phyloP scores from a whole-genome alignment of 805 yeast genomes.

The Torulaspora gathmanii region DNA sequence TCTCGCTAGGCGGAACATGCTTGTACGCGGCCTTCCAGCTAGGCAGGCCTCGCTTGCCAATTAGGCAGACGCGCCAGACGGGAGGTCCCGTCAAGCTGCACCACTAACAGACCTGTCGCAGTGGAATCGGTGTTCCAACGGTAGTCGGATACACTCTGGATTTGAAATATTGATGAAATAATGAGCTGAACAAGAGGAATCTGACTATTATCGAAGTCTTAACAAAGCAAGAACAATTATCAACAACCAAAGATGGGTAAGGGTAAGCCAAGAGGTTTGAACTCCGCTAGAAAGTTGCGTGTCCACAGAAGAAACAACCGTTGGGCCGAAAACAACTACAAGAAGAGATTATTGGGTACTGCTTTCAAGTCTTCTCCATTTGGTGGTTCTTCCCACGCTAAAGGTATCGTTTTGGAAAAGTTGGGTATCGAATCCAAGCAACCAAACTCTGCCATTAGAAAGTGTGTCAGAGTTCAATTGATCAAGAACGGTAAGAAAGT shows the following conservation, averaged over 20 bases:
- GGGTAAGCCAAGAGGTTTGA: conserved; percentile 99
- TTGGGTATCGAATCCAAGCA: conserved; percentile 99
- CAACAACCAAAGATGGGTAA: conserved; percentile 75
- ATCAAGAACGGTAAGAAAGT: conserved; percentile 99
- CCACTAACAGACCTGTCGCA: background rate
- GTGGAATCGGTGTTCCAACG: background rate
- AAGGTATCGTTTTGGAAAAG: conserved; percentile 99
- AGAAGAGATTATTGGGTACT: conserved; percentile 98
- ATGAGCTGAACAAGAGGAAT: background rate
- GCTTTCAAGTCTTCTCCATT: conserved; percentile 99
- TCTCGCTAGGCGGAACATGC: background rate
- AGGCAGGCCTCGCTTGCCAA: background rate
- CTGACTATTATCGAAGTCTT: background rate
- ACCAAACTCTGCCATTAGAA: conserved; percentile 99
- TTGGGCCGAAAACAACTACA: conserved; percentile 99
- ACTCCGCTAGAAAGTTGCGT: conserved; percentile 99
- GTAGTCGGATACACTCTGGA: background rate
- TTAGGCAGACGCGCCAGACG: background rate
- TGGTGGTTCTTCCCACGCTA: conserved; percentile 99
- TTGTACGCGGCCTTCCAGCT: background rate
- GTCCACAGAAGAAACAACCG: conserved; percentile 99
- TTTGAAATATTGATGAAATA: conserved; percentile 4
- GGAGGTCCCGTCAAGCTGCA: background rate
- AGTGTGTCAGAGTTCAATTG: conserved; percentile 99
- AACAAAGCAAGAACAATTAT: conserved; percentile 10